A percentile compares a stretch with the other conserved stretches of the same genome.
Evolutionary conservation across 1,284 basidiomycete genomes (phyloP).

Genomic region (Coriolopsis trogii): DNA sequence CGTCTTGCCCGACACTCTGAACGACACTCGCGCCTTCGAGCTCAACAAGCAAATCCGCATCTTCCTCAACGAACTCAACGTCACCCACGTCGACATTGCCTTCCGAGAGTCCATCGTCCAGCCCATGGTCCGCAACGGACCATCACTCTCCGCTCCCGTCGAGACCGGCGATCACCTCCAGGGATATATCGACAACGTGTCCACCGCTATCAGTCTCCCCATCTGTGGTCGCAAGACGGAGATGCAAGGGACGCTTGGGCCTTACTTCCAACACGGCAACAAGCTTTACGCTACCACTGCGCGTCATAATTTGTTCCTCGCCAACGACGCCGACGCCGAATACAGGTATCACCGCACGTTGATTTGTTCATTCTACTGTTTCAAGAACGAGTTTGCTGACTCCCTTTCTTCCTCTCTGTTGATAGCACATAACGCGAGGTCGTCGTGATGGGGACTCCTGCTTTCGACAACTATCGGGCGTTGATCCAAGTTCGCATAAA

Average conservation of each 20-base stretch:
- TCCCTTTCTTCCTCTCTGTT: too few relatives aligned
- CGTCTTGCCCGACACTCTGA: slow-evolving; percentile 39
- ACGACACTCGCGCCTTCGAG: slow-evolving; percentile 32
- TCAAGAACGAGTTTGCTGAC: too few relatives aligned
- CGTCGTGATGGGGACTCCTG: slow-evolving; percentile 38
- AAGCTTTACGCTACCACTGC: slow-evolving; percentile 32
- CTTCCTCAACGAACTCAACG: slow-evolving; percentile 29
- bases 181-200: slow-evolving; percentile 31
- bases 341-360: slow-evolving; percentile 30
- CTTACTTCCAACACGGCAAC: slow-evolving; percentile 22
- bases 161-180: slow-evolving; percentile 25
- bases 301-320: slow-evolving; percentile 29
- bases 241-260: slow-evolving; percentile 34
- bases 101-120: slow-evolving; percentile 30
- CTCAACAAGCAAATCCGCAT: slow-evolving; percentile 34
- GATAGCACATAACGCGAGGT: too few relatives aligned
- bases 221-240: slow-evolving; percentile 24
- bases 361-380: too few relatives aligned
- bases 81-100: slow-evolving; percentile 33
- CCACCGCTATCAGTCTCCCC: slow-evolving; percentile 30
- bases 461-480: slow-evolving; percentile 35
- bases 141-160: slow-evolving; percentile 28
- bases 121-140: slow-evolving; percentile 18
- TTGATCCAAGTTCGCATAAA: slow-evolving; percentile 38
- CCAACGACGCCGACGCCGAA: slow-evolving; percentile 21